phyloP scores from a whole-genome alignment of 768 basidiomycete species.

The Roridomyces roridus region DNA sequence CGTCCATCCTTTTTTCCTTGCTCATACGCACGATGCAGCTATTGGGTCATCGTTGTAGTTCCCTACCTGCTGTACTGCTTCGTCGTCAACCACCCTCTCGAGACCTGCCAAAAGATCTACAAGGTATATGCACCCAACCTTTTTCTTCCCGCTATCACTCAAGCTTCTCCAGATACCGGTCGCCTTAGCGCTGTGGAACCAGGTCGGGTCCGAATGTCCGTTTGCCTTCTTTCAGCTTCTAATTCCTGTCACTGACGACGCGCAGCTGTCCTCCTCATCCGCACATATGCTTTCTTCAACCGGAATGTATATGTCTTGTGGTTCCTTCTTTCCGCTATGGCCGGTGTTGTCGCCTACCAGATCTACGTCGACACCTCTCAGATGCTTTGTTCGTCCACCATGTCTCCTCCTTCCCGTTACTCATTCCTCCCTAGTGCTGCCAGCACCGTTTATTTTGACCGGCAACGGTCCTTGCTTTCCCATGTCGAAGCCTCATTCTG shows the following conservation, averaged over 20 bases:
- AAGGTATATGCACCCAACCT: slow-evolving; percentile 50
- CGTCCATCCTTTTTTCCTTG: slow-evolving; percentile 17
- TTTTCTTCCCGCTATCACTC: slow-evolving; percentile 5
- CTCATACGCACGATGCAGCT: slow-evolving; percentile 49
- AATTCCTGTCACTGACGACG: slow-evolving; percentile 21
- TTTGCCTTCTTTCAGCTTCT: slow-evolving; percentile 13
- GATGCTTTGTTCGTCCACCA: slow-evolving; percentile 66
- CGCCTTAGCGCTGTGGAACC: slow-evolving; percentile 86
- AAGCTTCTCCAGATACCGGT: slow-evolving; percentile 66
- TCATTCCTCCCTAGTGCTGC: slow-evolving; percentile 53
- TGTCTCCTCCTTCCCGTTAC: background rate
- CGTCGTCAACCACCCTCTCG: slow-evolving; percentile 67
- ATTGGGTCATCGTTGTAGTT: slow-evolving; percentile 83
- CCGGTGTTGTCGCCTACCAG: slow-evolving; percentile 81
- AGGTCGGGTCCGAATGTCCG: slow-evolving; percentile 79
- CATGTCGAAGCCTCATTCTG: slow-evolving; percentile 82
- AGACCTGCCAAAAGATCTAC: slow-evolving; percentile 73
- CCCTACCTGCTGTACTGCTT: slow-evolving; percentile 83
- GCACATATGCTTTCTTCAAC: slow-evolving; percentile 88
- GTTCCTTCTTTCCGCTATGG: slow-evolving; percentile 67
- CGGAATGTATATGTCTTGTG: slow-evolving; percentile 71
- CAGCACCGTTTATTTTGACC: slow-evolving; percentile 47
- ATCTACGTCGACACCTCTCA: slow-evolving; percentile 80
- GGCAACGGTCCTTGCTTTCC: slow-evolving; percentile 77
- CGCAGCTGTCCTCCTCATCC: slow-evolving; percentile 77